A percentile compares a stretch with the other conserved stretches of the same genome.
Conservation (phyloP, 2,329 filamentous ascomycete genomes). For the Epichloe bromicola region DNA sequence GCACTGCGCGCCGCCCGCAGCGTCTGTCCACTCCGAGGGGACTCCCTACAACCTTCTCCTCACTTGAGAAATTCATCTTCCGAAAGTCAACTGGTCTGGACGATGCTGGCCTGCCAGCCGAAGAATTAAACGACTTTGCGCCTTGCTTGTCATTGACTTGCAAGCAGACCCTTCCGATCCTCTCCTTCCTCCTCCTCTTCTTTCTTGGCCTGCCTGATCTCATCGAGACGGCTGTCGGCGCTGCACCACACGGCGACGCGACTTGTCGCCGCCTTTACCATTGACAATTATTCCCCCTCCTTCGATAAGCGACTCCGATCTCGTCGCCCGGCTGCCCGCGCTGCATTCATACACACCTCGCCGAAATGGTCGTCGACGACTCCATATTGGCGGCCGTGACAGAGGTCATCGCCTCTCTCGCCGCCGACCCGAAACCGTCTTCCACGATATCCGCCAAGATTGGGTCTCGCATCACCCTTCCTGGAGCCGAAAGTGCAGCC, state of each 20-base stretch:
- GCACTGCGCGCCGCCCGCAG: neutral
- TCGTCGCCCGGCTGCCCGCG: neutral
- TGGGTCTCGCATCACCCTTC: slow-evolving; percentile 50
- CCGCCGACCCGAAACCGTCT: slow-evolving; percentile 27
- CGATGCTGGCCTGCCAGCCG: slow-evolving; percentile 3
- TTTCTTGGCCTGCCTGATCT: slow-evolving; percentile 1
- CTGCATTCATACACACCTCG: slow-evolving; percentile 15
- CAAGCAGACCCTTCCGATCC: neutral
- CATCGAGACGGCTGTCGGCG: neutral
- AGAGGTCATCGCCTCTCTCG: slow-evolving; percentile 40
- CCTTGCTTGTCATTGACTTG: neutral
- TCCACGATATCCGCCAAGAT: slow-evolving; percentile 27
- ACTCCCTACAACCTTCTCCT: neutral
- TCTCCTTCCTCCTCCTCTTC: neutral
- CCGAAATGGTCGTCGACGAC: slow-evolving; percentile 35
- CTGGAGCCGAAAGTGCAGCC: slow-evolving; percentile 60
- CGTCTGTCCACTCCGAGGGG: slow-evolving; percentile 1
- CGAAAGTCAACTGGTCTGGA: neutral
- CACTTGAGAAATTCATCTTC: neutral
- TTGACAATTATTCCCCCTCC: neutral
- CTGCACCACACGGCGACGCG: slow-evolving; percentile 1
- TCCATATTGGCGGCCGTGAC: slow-evolving; percentile 40
- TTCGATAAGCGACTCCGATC: neutral
- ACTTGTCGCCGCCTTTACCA: neutral
- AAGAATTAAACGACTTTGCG: neutral